Evolutionary conservation across 805 yeast species (phyloP), one percentile per base, ranked within the genome.

Genomic region (Yamadazyma nakazawae): DNA sequence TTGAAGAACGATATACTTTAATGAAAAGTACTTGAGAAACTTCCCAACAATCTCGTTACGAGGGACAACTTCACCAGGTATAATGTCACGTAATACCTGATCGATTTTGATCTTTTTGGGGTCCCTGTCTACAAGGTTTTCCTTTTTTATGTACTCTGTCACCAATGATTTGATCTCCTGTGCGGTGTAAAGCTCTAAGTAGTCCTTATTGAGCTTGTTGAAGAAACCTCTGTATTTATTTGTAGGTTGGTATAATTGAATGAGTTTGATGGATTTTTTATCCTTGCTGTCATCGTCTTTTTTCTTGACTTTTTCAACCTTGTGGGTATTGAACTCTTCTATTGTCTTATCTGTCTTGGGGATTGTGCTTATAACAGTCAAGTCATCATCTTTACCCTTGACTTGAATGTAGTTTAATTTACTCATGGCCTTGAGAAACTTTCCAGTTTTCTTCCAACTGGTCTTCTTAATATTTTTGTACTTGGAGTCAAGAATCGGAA

Each of bases 401-500:
- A 84, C 62, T 47, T 81, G 81, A 18, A 94, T 50, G 46, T 83
- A 78, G 1, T 81, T 80, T 37, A 75, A 74, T 61, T 89, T 92
- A 54, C 88, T 96, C 83, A 91, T 88, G 6, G 86, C 82, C 59
- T 89, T 92, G 45, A 92, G 67, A 58, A 84, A 89, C 62, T 90
- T 91, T 12, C 90, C 78, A 3, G 92, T 81, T 59, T 92, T 92
- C 63, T 87, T 90, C 96, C 96, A 92, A 2, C 90, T 79, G 0
- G 96, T 82, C 58, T 81, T 85, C 63, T 90, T 91, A 48, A 86
- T 76, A 54, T 78, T 82, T 34, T 83, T 77, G 42, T 66, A 64
- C 24, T 67, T 62, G 3, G 68, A 58, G 55, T 81, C 84, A 45
- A 85, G 76, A 0, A 78, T 73, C 0, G 96, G 95, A n/a, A 92